These are phyloP conservation scores for Lasiosphaeria ovina DNA, from an alignment of 495 filamentous ascomycete species.

Conservation along the genomic window DNA sequence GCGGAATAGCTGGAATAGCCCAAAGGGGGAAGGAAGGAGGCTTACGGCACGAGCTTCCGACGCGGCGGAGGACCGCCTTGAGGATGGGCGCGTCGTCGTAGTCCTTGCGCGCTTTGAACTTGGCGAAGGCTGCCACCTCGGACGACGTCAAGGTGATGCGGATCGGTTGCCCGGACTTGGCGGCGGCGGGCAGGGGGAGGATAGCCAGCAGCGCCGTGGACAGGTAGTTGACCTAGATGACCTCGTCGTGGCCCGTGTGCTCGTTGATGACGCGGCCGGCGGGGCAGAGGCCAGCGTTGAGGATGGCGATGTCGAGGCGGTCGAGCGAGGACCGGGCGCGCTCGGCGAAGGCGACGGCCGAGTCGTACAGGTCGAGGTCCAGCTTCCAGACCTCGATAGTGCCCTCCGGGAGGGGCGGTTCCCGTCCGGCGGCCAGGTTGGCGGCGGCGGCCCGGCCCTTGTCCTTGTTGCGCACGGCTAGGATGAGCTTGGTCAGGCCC, in stretches of 20 bases:
- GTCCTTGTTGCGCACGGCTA: constrained; percentile 41
- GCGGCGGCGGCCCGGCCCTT: constrained; percentile 42
- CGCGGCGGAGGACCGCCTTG: no score
- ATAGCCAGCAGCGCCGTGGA: constrained; percentile 44
- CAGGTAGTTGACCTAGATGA: constrained; percentile 53
- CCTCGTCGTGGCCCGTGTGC: constrained; percentile 37
- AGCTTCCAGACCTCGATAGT: constrained; percentile 51
- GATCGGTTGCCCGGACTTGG: background rate
- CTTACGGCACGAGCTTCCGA: no score
- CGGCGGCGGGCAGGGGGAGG: constrained; percentile 20
- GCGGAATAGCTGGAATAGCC: no score
- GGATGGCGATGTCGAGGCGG: constrained; percentile 41
- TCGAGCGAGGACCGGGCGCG: constrained; percentile 21
- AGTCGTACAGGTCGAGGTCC: constrained; percentile 39
- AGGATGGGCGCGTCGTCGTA: no score
- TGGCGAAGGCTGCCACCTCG: background rate
- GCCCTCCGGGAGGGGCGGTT: constrained; percentile 28
- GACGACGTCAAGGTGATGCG: constrained; percentile 9
- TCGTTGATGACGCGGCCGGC: constrained; percentile 15
- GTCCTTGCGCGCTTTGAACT: no score
- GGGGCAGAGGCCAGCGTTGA: constrained; percentile 42
- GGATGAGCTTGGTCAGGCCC: constrained; percentile 41
- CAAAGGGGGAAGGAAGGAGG: constrained; percentile 35
- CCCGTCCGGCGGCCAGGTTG: constrained; percentile 37
- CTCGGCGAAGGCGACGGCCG: constrained; percentile 23